These are phyloP conservation scores for carrot (Daucus carota) DNA, from an alignment of 129 eudicot genomes.

Conservation along the genomic window DNA sequence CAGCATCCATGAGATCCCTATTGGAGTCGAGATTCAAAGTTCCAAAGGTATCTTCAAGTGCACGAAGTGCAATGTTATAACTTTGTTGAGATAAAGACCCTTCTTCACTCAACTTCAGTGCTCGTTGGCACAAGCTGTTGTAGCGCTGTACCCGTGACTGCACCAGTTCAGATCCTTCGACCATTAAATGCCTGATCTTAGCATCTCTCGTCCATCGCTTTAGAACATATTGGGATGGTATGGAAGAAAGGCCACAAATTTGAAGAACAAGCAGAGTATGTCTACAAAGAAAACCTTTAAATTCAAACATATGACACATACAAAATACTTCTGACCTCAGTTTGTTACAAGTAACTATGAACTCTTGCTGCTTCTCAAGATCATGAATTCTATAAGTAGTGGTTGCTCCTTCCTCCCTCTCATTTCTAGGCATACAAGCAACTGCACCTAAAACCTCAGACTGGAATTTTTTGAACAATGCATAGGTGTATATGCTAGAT, in stretches of 20 bases:
- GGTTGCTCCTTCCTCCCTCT: conserved; percentile 36
- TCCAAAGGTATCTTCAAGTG: conserved; percentile 60
- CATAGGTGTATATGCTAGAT: conserved; percentile 51
- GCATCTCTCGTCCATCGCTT: conserved; percentile 87
- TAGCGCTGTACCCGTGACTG: conserved; percentile 76
- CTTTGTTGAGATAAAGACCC: conserved; percentile 82
- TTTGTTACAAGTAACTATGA: conserved; percentile 50
- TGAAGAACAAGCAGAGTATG: conserved; percentile 90
- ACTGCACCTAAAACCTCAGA: conserved; percentile 81
- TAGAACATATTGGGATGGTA: conserved; percentile 70
- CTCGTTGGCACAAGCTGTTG: conserved; percentile 64
- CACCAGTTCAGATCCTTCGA: conserved; percentile 46
- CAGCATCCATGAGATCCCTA: conserved; percentile 54
- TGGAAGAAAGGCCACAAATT: conserved; percentile 58
- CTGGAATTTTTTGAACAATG: conserved; percentile 81
- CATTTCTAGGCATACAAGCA: conserved; percentile 68
- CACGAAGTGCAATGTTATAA: conserved; percentile 53
- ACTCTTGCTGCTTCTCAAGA: conserved; percentile 56
- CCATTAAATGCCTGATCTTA: conserved; percentile 37
- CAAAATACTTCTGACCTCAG: conserved; percentile 66
- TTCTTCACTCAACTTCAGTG: conserved; percentile 80
- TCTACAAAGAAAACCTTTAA: conserved; percentile 78
- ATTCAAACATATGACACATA: conserved; percentile 79
- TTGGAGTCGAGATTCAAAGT: conserved; percentile 51
- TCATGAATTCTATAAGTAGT: conserved; percentile 55